A percentile compares a stretch with the other conserved stretches of the same genome.
Conservation (phyloP, 2,329 filamentous ascomycete species). For the Trichoderma hamatum region DNA sequence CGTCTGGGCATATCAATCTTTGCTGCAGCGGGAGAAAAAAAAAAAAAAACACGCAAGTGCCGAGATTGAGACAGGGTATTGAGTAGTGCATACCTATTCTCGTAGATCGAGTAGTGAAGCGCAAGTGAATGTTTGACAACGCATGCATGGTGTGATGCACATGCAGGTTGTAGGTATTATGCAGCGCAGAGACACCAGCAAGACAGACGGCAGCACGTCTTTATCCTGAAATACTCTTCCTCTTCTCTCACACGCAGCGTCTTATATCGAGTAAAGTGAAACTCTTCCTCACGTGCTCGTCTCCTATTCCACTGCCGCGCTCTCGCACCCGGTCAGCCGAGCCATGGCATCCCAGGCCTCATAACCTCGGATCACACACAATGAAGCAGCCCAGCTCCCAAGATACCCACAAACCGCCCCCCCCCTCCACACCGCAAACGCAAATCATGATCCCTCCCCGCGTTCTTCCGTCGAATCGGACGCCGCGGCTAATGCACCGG, state of each 20-base stretch:
- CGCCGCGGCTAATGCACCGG: conserved; percentile 10
- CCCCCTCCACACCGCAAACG: neutral
- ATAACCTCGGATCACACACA: conserved; percentile 10
- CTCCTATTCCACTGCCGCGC: neutral
- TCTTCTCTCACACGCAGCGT: neutral
- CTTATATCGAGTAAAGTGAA: neutral
- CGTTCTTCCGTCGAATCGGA: conserved; percentile 25
- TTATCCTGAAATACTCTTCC: neutral
- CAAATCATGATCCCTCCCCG: conserved; percentile 16
- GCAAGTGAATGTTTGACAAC: neutral
- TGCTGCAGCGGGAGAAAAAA: neutral
- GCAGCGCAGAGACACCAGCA: neutral
- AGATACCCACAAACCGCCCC: neutral
- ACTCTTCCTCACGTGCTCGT: neutral
- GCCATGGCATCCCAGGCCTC: neutral
- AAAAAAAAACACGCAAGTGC: neutral
- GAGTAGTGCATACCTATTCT: too few relatives aligned
- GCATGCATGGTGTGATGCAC: conserved; percentile 3
- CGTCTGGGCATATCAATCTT: neutral
- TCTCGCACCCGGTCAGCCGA: neutral
- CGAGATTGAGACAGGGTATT: neutral
- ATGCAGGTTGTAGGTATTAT: neutral
- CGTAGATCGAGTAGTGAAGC: too few relatives aligned
- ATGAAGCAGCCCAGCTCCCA: too few relatives aligned
- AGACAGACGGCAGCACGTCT: too few relatives aligned